Conservation (phyloP, 164 flowering plant genomes). For the Tetrastigma voinierianum region DNA sequence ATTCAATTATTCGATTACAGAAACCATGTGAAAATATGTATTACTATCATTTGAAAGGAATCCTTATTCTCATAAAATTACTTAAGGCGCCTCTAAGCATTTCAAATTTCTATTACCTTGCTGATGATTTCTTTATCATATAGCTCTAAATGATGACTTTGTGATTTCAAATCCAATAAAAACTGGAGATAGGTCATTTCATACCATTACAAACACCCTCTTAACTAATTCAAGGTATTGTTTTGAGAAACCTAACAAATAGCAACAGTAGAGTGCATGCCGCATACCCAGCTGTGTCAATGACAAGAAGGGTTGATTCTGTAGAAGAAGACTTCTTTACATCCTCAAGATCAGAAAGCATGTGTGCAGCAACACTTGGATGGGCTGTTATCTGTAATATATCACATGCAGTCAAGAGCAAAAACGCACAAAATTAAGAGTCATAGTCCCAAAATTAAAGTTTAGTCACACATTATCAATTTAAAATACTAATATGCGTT, state of each 20-base stretch:
- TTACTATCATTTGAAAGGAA: background rate
- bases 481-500: background rate
- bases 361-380: constrained; percentile 91
- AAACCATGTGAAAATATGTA: background rate
- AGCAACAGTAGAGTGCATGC: constrained; percentile 1
- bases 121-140: background rate
- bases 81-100: background rate
- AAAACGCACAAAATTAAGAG: constrained; percentile 7
- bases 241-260: background rate
- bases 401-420: background rate
- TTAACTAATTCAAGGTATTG: background rate
- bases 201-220: background rate
- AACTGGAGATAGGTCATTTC: background rate
- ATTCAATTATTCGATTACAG: no score
- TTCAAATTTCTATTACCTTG: background rate
- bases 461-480: background rate
- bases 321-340: constrained; percentile 78
- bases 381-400: constrained; percentile 73
- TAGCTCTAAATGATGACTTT: background rate
- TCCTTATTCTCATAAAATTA: background rate
- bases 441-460: background rate
- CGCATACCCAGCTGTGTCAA: constrained; percentile 92
- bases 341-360: constrained; percentile 80
- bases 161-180: background rate
- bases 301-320: constrained; percentile 82